Base-by-base conservation (phyloP, 495 filamentous ascomycete genomes). In the Sabuloglossum arenarium region DNA sequence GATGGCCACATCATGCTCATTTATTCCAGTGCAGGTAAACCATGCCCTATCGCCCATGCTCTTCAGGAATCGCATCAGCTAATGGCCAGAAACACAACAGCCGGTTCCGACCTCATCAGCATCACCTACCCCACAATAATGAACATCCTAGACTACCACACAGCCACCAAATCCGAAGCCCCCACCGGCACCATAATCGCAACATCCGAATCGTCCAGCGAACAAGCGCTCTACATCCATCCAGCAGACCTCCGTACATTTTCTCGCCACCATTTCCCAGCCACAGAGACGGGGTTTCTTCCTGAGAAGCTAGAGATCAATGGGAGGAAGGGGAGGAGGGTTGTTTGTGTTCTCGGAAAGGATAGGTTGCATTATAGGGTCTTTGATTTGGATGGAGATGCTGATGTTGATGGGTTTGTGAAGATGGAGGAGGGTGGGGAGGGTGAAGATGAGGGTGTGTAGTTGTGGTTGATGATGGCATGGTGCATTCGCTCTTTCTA, bases 311-410 rank as follows among this genome's bases (percentile, higher is more conserved):
- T 81, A 21, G 71, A 74, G 45, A 69, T 79, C 23, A 80, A 80
- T 61, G 76, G 78, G 23, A 69, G 71, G 14, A 71, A 69, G 29
- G 73, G 70, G 1, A 70, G 77, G 27, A 66, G 77, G 53, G 74
- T 73, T 24, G 67, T 76, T 2, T 79, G 75, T 60, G 74, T 79
- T 24, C 59, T 81, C 53, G 77, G 76, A 56, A 69, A 71, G 12
- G 77, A 81, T 60, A 65, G 64, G 19, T 63, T 74, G 63, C 71
- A 71, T 47, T 81, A 80, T 61, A 71, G 75, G 32, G 70, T 81
- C 8, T 71, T 79, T 55, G 76, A 79, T 61, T 55, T 81, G 54
- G 79, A 81, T 64, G 58, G 50, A 0, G 53, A 49, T 11, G 57
- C 24, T 19, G 57, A 27, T 19, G 64, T 65, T 42, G 63, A 59